Base-by-base conservation (phyloP, 352 stramenopile species). In the Blastocystis sp. region DNA sequence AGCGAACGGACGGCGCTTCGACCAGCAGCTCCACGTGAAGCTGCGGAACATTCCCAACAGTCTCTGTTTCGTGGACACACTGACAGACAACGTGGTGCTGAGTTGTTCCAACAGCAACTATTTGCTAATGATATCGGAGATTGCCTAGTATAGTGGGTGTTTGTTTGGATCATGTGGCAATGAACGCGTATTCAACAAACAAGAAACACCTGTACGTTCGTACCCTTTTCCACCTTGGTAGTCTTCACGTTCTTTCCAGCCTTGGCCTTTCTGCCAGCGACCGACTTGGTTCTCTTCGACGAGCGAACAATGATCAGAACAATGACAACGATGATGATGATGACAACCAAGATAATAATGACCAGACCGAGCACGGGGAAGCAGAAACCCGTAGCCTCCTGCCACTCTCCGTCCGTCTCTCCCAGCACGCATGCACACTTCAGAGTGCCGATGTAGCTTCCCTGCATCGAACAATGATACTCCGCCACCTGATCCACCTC, bases 11-110 rank as follows among this genome's bases (percentile, higher is more conserved):
- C 61, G 61, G 18, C 61, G 61, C n/a, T 73, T 73, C 29, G 61
- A 73, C 29, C 61, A 73, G 44, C 61, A 73, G 36, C 46, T 73
- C n/a, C 61, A 73, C 29, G 61, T 73, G 61, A 73, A 73, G 61
- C 61, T 73, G 18, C 61, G 61, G 16, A 51, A 73, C 18, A 40
- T 73, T 32, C 61, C 61, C 18, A 73, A 73, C 44, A 73, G 61
- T 51, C 61, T 73, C 16, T 73, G 61, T 40, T 73, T 73, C 18
- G 61, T 73, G 61, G 61, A 73, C 29, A 73, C 61, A 29, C 34
- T 73, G 27, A 73, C 16, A 8, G 61, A 73, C n/a, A 73, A 73
- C 38, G 32, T 40, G 38, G 57, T 67, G 24, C 24, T 67, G 21
- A 67, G 57, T 67, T 67, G 57, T 38, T 51, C 32, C 38, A 73